These are phyloP conservation scores for Claviceps pusilla DNA, from an alignment of 2,329 filamentous ascomycete species.

Conservation along the genomic window DNA sequence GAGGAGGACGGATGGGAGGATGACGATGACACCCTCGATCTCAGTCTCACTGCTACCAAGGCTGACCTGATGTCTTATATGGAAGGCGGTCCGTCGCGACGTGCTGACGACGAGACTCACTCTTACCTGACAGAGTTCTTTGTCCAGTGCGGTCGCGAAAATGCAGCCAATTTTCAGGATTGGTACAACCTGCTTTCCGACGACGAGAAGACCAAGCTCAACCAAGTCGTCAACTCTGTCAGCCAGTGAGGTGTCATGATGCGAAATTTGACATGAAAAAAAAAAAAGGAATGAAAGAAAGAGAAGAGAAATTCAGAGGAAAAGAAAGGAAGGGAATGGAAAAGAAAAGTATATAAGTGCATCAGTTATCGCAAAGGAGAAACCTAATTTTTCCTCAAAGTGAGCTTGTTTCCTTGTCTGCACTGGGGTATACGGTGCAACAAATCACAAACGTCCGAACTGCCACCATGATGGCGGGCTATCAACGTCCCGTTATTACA, in stretches of 20 bases:
- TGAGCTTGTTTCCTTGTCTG: too few relatives aligned
- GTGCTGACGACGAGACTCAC: slow-evolving; percentile 82
- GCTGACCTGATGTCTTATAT: slow-evolving; percentile 68
- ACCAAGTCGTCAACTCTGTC: slow-evolving; percentile 28
- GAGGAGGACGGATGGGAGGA: slow-evolving; percentile 86
- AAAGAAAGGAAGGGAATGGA: not conserved
- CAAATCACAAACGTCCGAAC: too few relatives aligned
- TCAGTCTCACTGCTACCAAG: slow-evolving; percentile 54
- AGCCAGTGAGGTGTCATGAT: not conserved
- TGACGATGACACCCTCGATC: slow-evolving; percentile 58
- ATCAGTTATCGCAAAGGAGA: too few relatives aligned
- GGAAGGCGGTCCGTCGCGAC: slow-evolving; percentile 43
- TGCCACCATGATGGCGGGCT: too few relatives aligned
- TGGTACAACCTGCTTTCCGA: slow-evolving; percentile 42
- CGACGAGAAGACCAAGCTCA: slow-evolving; percentile 41
- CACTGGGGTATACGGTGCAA: too few relatives aligned
- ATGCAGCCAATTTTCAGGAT: slow-evolving; percentile 38
- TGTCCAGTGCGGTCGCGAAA: slow-evolving; percentile 39
- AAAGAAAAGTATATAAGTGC: not conserved
- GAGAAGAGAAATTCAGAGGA: too few relatives aligned
- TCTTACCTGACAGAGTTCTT: slow-evolving; percentile 76
- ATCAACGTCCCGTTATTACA: too few relatives aligned
- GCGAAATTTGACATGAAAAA: not conserved
- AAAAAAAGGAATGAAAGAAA: not conserved
- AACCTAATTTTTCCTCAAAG: too few relatives aligned